Percentiles rank a stretch among this genome's conserved stretches.
phyloP scores from a whole-genome alignment of 2,329 filamentous ascomycete genomes.

The Phaeosphaeriaceae sp. region DNA sequence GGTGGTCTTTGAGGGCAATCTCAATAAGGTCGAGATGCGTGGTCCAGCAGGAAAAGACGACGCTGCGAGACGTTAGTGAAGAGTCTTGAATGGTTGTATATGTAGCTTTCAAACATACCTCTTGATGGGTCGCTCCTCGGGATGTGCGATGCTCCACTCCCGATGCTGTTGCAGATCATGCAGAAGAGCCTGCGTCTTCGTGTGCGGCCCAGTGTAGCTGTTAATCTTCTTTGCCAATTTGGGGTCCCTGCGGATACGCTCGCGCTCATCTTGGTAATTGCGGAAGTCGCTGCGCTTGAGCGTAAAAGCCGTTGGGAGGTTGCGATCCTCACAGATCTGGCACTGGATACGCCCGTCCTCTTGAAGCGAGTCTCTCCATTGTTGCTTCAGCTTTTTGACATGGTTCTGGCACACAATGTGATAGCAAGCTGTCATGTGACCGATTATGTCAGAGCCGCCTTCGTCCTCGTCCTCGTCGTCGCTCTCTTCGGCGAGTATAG shows the following conservation, averaged over 20 bases:
- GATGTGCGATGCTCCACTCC: slow-evolving; percentile 66
- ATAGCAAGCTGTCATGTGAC: slow-evolving; percentile 84
- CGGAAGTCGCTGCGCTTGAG: slow-evolving; percentile 67
- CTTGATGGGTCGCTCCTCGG: slow-evolving; percentile 78
- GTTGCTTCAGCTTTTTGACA: slow-evolving; percentile 65
- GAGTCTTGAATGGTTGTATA: neutral
- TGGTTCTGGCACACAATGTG: slow-evolving; percentile 84
- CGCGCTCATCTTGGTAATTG: slow-evolving; percentile 62
- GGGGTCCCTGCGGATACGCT: slow-evolving; percentile 58
- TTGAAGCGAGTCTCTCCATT: slow-evolving; percentile 53
- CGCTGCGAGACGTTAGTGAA: slow-evolving; percentile 52
- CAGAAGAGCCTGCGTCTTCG: slow-evolving; percentile 85
- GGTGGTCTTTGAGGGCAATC: slow-evolving; percentile 72
- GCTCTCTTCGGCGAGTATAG: slow-evolving; percentile 47
- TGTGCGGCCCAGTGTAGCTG: slow-evolving; percentile 84
- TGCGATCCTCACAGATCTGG: slow-evolving; percentile 70
- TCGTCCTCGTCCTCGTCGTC: slow-evolving; percentile 60
- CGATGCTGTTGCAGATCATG: slow-evolving; percentile 73
- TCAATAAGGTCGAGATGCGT: slow-evolving; percentile 92
- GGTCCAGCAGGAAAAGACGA: slow-evolving; percentile 97
- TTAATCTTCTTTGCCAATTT: slow-evolving; percentile 67
- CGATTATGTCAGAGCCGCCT: slow-evolving; percentile 63
- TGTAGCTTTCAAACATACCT: slow-evolving; percentile 49
- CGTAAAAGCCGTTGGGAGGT: slow-evolving; percentile 70
- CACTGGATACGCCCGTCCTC: slow-evolving; percentile 65